Base-by-base conservation (phyloP, 257 asterid species). In the Forsythia viridissima region DNA sequence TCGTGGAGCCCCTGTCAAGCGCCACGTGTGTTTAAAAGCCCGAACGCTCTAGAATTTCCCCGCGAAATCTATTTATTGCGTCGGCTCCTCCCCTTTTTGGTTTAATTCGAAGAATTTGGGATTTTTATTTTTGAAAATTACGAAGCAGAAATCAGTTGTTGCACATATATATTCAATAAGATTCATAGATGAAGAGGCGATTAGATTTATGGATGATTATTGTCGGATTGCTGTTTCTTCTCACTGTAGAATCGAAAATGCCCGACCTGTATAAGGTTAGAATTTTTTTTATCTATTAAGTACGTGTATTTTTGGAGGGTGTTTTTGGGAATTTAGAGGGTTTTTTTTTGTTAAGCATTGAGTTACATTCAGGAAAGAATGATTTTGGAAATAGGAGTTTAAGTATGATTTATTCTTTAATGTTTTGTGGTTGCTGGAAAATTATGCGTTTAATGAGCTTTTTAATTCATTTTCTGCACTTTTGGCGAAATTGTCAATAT, bases 211-310 rank as follows among this genome's bases (percentile, higher is more conserved):
- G 77, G 71, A 42, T 85, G 34, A 42, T 86, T 75, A 66, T 83
- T n/a, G 80, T 75, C 9, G 85, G 89, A 63, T 77, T 85, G 18
- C 16, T 83, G 72, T 75, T 86, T 61, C 13, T 90, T 2, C 65
- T 82, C 43, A 38, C 74, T 34, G 87, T 76, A 4, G 91, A 91
- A 80, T 91, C 93, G 44, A 92, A 90, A 79, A 83, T 85, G 36
- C 42, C 72, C 80, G 97, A 92, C 81, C 97, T 88, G 12, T 92
- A 94, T 82, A 92, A 91, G 96, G 98, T 90, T 85, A 44, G 13
- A 4, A 6, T 2, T 1, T 4, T 61, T 6, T 72, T 51, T 4
- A 20, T 37, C 24, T 24, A 57, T 18, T 18, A 20, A 55, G 10
- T 66, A 0, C 61, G 13, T 16, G 30, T 57, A 7, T 71, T 5